Evolutionary conservation across 139 green algal species (phyloP).

Genomic region (Coelastrella sp.): DNA sequence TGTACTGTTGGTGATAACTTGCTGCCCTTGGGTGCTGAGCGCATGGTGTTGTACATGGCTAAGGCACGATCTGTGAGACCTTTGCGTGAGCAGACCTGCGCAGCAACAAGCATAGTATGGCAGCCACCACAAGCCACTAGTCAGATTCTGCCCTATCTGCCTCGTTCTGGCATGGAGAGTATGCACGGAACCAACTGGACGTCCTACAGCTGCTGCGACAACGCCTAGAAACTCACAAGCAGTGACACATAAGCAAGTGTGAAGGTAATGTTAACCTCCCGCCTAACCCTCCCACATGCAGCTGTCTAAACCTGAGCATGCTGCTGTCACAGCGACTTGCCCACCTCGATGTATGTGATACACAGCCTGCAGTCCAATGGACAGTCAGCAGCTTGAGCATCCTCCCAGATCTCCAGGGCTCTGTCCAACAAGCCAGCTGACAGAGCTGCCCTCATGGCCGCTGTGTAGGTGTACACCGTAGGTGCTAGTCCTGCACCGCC

Average conservation of each 20-base stretch:
- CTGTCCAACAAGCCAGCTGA: slow-evolving; percentile 74
- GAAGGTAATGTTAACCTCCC: too few species aligned
- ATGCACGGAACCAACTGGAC: too few species aligned
- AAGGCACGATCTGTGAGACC: slow-evolving; percentile 81
- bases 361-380: slow-evolving; percentile 84
- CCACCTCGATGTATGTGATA: slow-evolving; percentile 87
- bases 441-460: slow-evolving; percentile 88
- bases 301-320: too few species aligned
- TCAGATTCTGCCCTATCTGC: too few species aligned
- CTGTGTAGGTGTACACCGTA: slow-evolving; percentile 92
- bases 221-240: too few species aligned
- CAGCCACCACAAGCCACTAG: too few species aligned
- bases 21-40: slow-evolving; percentile 53
- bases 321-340: neutral
- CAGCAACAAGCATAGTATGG: neutral
- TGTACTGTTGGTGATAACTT: slow-evolving; percentile 84
- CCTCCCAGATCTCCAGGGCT: slow-evolving; percentile 61
- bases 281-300: too few species aligned
- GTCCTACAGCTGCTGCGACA: too few species aligned
- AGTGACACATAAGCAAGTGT: too few species aligned
- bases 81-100: slow-evolving; percentile 69
- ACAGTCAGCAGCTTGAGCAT: slow-evolving; percentile 54
- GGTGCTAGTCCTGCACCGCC: slow-evolving; percentile 78
- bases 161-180: too few species aligned
- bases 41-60: slow-evolving; percentile 79